Base-by-base conservation (phyloP, 2,329 filamentous ascomycete species). In the Fusarium camptoceras region DNA sequence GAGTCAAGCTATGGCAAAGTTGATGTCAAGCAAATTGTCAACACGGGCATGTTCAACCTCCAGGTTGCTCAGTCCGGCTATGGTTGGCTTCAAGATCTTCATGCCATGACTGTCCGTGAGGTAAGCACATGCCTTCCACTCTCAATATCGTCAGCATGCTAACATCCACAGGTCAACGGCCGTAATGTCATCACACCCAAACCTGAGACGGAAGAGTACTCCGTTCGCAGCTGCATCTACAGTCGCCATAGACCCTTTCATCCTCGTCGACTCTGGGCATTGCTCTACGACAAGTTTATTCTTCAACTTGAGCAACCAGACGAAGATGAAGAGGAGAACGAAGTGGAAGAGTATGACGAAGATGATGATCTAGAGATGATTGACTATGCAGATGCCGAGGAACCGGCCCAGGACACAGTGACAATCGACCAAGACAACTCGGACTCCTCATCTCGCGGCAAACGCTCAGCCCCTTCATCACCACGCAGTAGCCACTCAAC, bases 141-240 rank as follows among this genome's bases (percentile, higher is more conserved):
- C 2, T 8, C 0, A 8, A 9, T 8, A 0, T 1, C 4, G 1
- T 6, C 1, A 0, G 12, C 6, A 18, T 49, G 6, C 49, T 66
- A 16, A 69, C 8, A 6, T 3, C 2, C 15, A 11, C 20, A 82
- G 80, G 80, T 83, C 37, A 84, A 84, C 47, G 83, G 82, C 0
- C 78, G 78, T 18, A 87, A 87, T 27, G 84, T 85, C 4, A 76
- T 90, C 51, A 89, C 88, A 0, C 89, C 89, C 0, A 92, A 88
- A 75, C 91, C 91, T 0, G 91, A 93, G 79, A 92, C 90, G 0
- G 83, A 92, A 57, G 91, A 92, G 82, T 92, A 92, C 74, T 89
- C 89, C 10, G 90, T 93, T 14, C 86, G 88, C 37, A 93, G 88
- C 75, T 92, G 92, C 70, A 88, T 93, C 15, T 93, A 93, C 76